These are phyloP conservation scores for Kluyveromyces lactis DNA, from an alignment of 805 yeast species.

Conservation along the genomic window DNA sequence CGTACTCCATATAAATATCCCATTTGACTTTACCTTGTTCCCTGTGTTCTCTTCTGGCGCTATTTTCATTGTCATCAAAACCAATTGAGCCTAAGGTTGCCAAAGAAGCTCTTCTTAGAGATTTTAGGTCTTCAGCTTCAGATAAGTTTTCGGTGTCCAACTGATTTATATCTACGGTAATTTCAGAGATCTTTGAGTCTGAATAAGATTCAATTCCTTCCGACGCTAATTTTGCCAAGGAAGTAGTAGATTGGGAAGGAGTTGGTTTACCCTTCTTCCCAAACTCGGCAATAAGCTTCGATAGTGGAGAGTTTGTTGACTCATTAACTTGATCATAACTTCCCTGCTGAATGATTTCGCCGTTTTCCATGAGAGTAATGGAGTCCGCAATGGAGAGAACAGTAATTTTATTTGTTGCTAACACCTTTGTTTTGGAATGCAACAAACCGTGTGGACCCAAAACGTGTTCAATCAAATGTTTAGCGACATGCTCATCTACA, in stretches of 20 bases:
- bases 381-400: slow-evolving; percentile 70
- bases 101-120: slow-evolving; percentile 58
- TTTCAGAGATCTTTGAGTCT: slow-evolving; percentile 16
- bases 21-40: slow-evolving; percentile 94
- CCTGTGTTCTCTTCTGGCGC: slow-evolving; percentile 54
- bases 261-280: slow-evolving; percentile 39
- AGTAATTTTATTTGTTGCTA: slow-evolving; percentile 82
- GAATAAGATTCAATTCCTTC: slow-evolving; percentile 12
- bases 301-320: slow-evolving; percentile 39
- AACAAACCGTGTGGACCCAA: slow-evolving; percentile 75
- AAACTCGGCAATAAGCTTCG: slow-evolving; percentile 50
- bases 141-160: slow-evolving; percentile 19
- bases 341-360: slow-evolving; percentile 61
- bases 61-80: slow-evolving; percentile 31
- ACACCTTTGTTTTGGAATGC: slow-evolving; percentile 60
- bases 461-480: slow-evolving; percentile 73
- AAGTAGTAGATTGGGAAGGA: slow-evolving; percentile 6
- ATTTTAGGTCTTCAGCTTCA: slow-evolving; percentile 27
- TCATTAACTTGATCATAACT: slow-evolving; percentile 42
- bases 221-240: slow-evolving; percentile 7
- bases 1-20: slow-evolving; percentile 75
- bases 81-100: slow-evolving; percentile 28
- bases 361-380: slow-evolving; percentile 61
- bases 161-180: slow-evolving; percentile 26
- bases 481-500: slow-evolving; percentile 95